Evolutionary conservation across 1,284 basidiomycete species (phyloP).

Genomic region (Cronartium ribicola): DNA sequence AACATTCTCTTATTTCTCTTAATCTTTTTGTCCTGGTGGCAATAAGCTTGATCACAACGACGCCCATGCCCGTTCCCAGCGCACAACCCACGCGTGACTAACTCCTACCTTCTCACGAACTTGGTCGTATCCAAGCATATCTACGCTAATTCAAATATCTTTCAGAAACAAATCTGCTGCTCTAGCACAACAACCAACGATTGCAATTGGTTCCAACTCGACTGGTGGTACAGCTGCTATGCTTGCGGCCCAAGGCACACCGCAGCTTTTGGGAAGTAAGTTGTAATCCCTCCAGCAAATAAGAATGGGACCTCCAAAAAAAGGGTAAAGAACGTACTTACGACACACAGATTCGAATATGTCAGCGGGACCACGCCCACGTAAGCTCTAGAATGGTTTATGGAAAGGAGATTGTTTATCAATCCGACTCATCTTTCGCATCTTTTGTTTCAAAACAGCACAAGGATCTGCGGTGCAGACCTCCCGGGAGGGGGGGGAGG

Average conservation of each 20-base stretch:
- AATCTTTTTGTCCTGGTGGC: constrained; percentile 1
- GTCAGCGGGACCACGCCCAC: background rate
- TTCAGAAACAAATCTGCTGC: background rate
- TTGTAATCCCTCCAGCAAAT: no score
- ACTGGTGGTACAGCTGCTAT: background rate
- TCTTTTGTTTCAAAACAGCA: background rate
- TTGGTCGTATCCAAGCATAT: background rate
- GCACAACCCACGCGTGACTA: background rate
- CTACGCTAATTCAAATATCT: background rate
- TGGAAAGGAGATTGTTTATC: background rate
- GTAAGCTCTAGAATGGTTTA: background rate
- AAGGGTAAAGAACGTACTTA: no score
- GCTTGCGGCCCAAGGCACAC: no score
- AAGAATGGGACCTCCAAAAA: no score
- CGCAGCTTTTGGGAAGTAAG: no score
- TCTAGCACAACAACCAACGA: background rate
- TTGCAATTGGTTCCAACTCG: background rate
- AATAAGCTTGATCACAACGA: background rate
- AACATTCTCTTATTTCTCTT: background rate
- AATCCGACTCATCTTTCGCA: background rate
- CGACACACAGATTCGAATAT: no score
- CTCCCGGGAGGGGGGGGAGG: no score
- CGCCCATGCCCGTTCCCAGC: background rate
- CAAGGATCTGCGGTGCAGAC: background rate
- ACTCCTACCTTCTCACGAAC: background rate